A percentile compares a stretch with the other conserved stretches of the same genome.
Conservation (phyloP, 2,329 filamentous ascomycete genomes). For the Fusarium sp. region DNA sequence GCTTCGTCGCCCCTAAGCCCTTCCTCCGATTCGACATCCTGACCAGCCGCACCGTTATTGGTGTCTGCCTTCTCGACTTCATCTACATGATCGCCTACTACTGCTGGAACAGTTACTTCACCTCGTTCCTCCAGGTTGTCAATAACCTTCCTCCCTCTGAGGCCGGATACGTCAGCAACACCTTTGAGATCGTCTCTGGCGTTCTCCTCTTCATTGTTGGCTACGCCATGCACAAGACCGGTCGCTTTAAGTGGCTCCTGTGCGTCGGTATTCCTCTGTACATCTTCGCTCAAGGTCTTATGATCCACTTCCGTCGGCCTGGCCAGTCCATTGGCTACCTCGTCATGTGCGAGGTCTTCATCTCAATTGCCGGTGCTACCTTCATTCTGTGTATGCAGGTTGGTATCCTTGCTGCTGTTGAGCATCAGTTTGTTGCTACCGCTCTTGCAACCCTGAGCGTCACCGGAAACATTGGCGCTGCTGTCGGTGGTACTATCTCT, state of each 20-base stretch:
- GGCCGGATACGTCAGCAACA: conserved; percentile 61
- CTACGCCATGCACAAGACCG: conserved; percentile 58
- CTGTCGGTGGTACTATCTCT: conserved; percentile 47
- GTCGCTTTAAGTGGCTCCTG: conserved; percentile 64
- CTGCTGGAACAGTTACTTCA: conserved; percentile 60
- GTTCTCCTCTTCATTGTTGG: conserved; percentile 62
- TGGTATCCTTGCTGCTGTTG: conserved; percentile 46
- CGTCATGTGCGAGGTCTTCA: conserved; percentile 62
- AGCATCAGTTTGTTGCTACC: conserved; percentile 50
- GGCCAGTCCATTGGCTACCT: conserved; percentile 53
- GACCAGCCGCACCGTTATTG: conserved; percentile 60
- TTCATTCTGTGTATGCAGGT: conserved; percentile 54
- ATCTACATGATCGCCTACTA: conserved; percentile 58
- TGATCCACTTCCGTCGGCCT: conserved; percentile 41
- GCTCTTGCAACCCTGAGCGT: conserved; percentile 47
- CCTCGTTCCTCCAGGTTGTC: conserved; percentile 64
- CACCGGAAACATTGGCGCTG: conserved; percentile 45
- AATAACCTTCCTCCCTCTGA: conserved; percentile 58
- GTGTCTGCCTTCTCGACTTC: conserved; percentile 56
- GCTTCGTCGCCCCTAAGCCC: conserved; percentile 62
- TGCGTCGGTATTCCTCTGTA: conserved; percentile 63
- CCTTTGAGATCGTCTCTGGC: conserved; percentile 60
- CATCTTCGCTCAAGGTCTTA: conserved; percentile 61
- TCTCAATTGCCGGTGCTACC: conserved; percentile 63
- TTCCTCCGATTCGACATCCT: conserved; percentile 66